Evolutionary conservation across 2,329 filamentous ascomycete species (phyloP), one percentile per base, ranked within the genome.

Genomic region (Diatrype stigma): DNA sequence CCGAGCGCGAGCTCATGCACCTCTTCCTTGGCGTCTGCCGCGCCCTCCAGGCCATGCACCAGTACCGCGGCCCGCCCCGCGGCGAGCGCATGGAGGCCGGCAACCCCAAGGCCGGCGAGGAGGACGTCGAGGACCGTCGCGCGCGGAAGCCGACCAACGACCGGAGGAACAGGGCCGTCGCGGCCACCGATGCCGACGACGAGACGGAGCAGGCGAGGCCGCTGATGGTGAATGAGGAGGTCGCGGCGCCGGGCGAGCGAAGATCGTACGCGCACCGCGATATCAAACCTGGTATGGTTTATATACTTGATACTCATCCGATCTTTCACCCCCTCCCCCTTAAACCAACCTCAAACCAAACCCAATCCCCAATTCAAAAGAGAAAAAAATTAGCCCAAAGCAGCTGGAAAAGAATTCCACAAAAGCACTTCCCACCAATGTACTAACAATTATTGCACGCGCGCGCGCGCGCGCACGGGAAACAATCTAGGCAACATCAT

Each of bases 401-500:
- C n/a, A n/a, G n/a, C n/a, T n/a, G n/a, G n/a, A n/a, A n/a, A n/a
- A n/a, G n/a, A n/a, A 19, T 45, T 21, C 32, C 17, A 45, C 45
- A 37, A 23, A 26, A 19, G 16, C 3, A 8, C 12, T 7, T 19
- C 22, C 26, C 21, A 10, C 22, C 12, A 26, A 22, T n/a, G n/a
- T n/a, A n/a, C n/a, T n/a, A n/a, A n/a, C n/a, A n/a, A n/a, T n/a
- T n/a, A n/a, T 44, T 14, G 3, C 22, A n/a, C 40, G 12, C 21
- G 14, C 5, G 12, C 40, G 22, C 12, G 1, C 52, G n/a, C n/a
- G n/a, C n/a, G n/a, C n/a, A n/a, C n/a, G n/a, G n/a, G n/a, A n/a
- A n/a, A n/a, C n/a, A n/a, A n/a, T n/a, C n/a, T n/a, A 84, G 82
- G 91, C 52, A 99, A 99, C 73, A 96, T 99, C 66, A 99, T 99